Percentiles rank a stretch among this genome's conserved stretches.
These are phyloP conservation scores for Erigeron philadelphicus DNA, from an alignment of 140 eudicot genomes.

Conservation along the genomic window DNA sequence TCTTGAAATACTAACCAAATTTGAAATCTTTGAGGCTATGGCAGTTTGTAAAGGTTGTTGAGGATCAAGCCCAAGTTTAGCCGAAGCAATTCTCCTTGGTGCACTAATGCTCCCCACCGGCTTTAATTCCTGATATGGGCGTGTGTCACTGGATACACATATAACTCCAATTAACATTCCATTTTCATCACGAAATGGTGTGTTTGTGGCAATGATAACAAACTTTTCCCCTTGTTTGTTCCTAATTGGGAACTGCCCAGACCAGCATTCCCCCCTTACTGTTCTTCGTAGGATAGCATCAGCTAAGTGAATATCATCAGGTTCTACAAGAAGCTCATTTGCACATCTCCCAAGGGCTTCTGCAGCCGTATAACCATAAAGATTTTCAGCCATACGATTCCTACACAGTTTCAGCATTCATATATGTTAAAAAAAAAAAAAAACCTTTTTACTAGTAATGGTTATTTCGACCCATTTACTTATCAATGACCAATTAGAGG, in stretches of 20 bases:
- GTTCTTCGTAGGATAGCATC: conserved; percentile 47
- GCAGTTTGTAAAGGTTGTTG: conserved; percentile 90
- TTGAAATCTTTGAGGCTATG: conserved; percentile 70
- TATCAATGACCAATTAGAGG: no score
- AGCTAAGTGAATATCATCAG: conserved; percentile 41
- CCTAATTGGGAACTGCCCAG: conserved; percentile 77
- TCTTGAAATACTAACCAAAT: conserved; percentile 52
- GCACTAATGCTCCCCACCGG: conserved; percentile 40
- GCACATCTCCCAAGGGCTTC: conserved; percentile 72
- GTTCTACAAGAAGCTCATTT: conserved; percentile 48
- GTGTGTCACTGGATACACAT: conserved; percentile 75
- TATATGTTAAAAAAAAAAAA: conserved; percentile 14
- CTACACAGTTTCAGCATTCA: conserved; percentile 36
- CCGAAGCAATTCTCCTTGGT: conserved; percentile 51
- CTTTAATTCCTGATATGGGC: conserved; percentile 50
- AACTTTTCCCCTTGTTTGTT: conserved; percentile 62
- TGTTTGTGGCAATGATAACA: conserved; percentile 44
- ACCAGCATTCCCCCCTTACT: conserved; percentile 52
- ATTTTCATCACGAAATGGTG: conserved; percentile 81
- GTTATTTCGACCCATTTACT: no score
- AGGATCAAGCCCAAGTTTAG: conserved; percentile 89
- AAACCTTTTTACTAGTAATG: neutral
- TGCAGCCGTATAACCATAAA: conserved; percentile 67
- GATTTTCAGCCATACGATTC: conserved; percentile 77
- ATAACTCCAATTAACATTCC: conserved; percentile 66